A percentile compares a stretch with the other conserved stretches of the same genome.
Conservation (phyloP, 768 basidiomycete species). For the Asterophora parasitica region DNA sequence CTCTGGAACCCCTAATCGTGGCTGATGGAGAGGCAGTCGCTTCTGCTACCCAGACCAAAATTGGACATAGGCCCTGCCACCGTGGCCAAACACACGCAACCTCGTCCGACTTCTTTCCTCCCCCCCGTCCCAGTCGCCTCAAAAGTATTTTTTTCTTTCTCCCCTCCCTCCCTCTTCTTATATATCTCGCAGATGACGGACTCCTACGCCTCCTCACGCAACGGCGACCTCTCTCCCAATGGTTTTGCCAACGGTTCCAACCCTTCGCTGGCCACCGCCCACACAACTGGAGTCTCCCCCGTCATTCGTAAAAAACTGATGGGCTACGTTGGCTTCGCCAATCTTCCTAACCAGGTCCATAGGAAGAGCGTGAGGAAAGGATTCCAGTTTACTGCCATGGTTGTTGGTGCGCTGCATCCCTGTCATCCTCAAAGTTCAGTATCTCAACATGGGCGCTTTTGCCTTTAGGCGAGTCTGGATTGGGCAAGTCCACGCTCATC, state of each 20-base stretch:
- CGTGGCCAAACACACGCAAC: slow-evolving; percentile 44
- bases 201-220: slow-evolving; percentile 65
- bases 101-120: slow-evolving; percentile 47
- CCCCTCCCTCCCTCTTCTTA: slow-evolving; percentile 24
- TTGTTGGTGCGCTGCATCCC: slow-evolving; percentile 64
- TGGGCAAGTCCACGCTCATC: slow-evolving; percentile 98
- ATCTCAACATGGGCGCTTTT: slow-evolving; percentile 13
- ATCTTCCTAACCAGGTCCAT: slow-evolving; percentile 98
- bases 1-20: background rate
- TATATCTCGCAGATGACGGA: slow-evolving; percentile 58
- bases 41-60: slow-evolving; percentile 49
- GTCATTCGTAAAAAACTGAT: slow-evolving; percentile 87
- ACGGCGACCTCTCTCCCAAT: slow-evolving; percentile 57
- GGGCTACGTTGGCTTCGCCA: slow-evolving; percentile 96
- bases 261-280: slow-evolving; percentile 46
- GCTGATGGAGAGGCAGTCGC: slow-evolving; percentile 26
- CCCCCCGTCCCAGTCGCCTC: slow-evolving; percentile 47
- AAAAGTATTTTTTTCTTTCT: slow-evolving; percentile 44
- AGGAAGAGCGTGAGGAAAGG: slow-evolving; percentile 97
- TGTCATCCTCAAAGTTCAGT: slow-evolving; percentile 19
- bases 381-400: slow-evolving; percentile 99
- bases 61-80: slow-evolving; percentile 36
- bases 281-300: slow-evolving; percentile 35
- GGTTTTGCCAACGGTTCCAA: slow-evolving; percentile 59
- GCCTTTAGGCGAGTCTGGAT: slow-evolving; percentile 84